Conservation (phyloP, 1,284 basidiomycete genomes). For the Malassezia japonica region DNA sequence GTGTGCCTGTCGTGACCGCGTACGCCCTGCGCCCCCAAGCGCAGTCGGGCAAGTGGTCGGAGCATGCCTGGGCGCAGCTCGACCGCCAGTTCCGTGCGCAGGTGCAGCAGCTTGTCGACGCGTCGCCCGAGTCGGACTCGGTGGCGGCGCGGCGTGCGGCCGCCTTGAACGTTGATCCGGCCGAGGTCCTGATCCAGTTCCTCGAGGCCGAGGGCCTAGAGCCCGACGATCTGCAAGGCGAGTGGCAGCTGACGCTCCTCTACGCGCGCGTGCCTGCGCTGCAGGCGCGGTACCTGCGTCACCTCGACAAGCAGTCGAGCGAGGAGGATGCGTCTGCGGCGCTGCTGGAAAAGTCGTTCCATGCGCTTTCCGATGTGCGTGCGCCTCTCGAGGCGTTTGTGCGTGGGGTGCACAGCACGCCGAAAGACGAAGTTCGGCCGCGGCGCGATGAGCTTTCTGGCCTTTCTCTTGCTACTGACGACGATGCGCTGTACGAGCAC, state of each 20-base stretch:
- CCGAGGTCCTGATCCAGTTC: conserved; percentile 6
- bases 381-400: background rate
- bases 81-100: conserved; percentile 7
- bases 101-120: background rate
- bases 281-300: conserved; percentile 14
- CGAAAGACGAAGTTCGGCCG: background rate
- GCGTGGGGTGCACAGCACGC: background rate
- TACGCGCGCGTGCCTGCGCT: conserved; percentile 17
- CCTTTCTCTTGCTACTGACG: background rate
- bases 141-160: background rate
- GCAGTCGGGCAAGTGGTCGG: conserved; percentile 9
- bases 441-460: background rate
- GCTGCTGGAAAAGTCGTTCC: conserved; percentile 12
- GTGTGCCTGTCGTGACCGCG: background rate
- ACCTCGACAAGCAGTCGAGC: background rate
- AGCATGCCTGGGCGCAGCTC: conserved; percentile 15
- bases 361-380: background rate
- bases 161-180: conserved; percentile 1
- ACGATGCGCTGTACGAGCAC: background rate
- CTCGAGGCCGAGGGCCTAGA: conserved; percentile 10
- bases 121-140: background rate
- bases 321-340: background rate
- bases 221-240: conserved; percentile 16
- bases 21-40: conserved; percentile 13
- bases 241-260: conserved; percentile 9